A percentile compares a stretch with the other conserved stretches of the same genome.
These are phyloP conservation scores for Eutrema yunnanense DNA, from an alignment of 345 rosid genomes.

Conservation along the genomic window DNA sequence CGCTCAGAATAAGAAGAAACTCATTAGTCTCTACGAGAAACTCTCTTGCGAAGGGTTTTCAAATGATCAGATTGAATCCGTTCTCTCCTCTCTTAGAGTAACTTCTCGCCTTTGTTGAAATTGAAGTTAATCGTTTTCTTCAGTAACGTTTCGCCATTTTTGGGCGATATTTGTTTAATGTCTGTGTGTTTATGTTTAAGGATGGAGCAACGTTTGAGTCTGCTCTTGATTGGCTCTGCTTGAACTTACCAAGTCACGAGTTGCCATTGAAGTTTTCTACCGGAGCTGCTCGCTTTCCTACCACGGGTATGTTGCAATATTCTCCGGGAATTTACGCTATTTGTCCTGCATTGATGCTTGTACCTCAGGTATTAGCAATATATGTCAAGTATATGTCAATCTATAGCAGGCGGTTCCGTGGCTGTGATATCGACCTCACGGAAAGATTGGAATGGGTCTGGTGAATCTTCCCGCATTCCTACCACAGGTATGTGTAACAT, in stretches of 20 bases:
- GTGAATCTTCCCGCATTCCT: neutral
- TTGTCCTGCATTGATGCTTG: neutral
- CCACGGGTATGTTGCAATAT: neutral
- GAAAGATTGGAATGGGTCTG: conserved; percentile 42
- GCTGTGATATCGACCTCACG: conserved; percentile 45
- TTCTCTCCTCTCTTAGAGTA: conserved; percentile 73
- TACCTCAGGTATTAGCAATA: no score
- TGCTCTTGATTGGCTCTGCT: conserved; percentile 90
- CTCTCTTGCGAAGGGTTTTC: conserved; percentile 80
- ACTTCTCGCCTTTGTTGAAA: conserved; percentile 2
- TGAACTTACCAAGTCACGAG: conserved; percentile 64
- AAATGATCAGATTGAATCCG: conserved; percentile 75
- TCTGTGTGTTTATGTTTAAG: conserved; percentile 7
- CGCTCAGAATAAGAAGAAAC: conserved; percentile 54
- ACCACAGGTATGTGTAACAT: conserved; percentile 31
- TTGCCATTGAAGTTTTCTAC: conserved; percentile 76
- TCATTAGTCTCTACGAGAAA: conserved; percentile 49
- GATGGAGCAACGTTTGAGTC: conserved; percentile 75
- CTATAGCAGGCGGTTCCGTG: conserved; percentile 68
- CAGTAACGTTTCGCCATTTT: neutral
- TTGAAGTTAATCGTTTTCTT: conserved; percentile 39
- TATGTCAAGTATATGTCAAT: no score
- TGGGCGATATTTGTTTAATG: neutral
- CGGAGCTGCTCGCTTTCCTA: conserved; percentile 41
- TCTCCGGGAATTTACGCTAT: neutral